Base-by-base conservation (phyloP, 371 early-diverging fungal species). In the Mortierella sp. region DNA sequence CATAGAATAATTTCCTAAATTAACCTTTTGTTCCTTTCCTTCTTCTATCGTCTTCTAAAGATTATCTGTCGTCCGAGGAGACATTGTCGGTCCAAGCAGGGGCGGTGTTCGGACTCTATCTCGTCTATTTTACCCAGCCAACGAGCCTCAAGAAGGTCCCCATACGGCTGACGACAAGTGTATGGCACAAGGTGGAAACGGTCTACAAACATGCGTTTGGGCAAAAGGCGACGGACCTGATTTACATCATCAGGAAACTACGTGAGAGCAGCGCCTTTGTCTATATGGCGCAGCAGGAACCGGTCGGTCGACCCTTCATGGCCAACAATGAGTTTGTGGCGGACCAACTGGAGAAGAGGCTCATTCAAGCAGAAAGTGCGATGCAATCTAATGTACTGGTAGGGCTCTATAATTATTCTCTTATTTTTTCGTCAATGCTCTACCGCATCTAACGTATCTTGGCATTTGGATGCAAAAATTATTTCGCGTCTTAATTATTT, bases 51-150 rank as follows among this genome's bases (percentile, higher is more conserved):
- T 57, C 34, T 24, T 44, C 26, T 50, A 31, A 55, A 83, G 83
- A 55, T 3, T 76, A 55, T 53, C 51, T 83, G 9, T 16, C 37
- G 9, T 64, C 76, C 0, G 44, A 53, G 4, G 61, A 74, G 26
- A 61, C 72, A 0, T 51, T 80, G 21, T 0, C 31, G 4, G 72
- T 28, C 1, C 71, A 69, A 4, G 67, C 55, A 11, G 81, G 73
- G 0, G 77, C 81, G 0, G 44, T 80, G 13, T 84, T 57, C 24
- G 51, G 72, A 21, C 71, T 84, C 4, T 80, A 77, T 28, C 26
- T 84, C 14, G 43, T 80, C 4, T 78, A 80, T 59, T 72, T 70
- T 16, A 84, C 84, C 6, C 84, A 84, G 43, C 81, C 84, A 9
- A 34, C 59, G 1, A 16, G 59, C 14, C 73, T 75, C 67, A 72